Base-by-base conservation (phyloP, 768 basidiomycete species). In the Boletellus ananas region DNA sequence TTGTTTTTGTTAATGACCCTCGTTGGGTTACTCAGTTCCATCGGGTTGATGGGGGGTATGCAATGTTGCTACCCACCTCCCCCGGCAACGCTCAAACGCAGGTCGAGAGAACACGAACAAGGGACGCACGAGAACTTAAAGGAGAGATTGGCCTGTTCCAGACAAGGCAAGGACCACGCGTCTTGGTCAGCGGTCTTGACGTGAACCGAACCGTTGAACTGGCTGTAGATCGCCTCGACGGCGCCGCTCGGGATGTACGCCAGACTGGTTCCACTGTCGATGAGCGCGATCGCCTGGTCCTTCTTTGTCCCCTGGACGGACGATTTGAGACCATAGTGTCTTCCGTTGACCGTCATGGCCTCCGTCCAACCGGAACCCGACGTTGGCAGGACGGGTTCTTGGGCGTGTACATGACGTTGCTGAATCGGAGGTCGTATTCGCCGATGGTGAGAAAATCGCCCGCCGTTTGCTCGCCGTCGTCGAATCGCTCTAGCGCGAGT, bases 211-310 rank as follows among this genome's bases (percentile, higher is more conserved):
- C 71, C 72, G 18, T 63, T 61, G 27, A 77, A 58, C n/a, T 52
- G 46, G 17, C 71, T 62, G 43, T 75, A 78, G 29, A 78, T 72
- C 0, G 63, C 69, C 49, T 74, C 61, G 29, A 68, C 59, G 1
- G 72, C 64, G 16, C 57, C 51, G 5, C 46, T 46, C 0, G 76
- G 69, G 40, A 77, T 54, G 3, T 71, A 63, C 16, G 70, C 69
- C 21, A 60, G 54, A 38, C 75, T 75, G 13, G 71, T 72, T 21
- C 76, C 76, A 4, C 73, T 78, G 38, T 77, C 76, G 35, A 77
- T 58, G 10, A 77, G 61, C 10, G 72, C 65, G 14, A 71, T 62
- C n/a, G 64, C 58, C 1, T 64, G 57, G 1, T 65, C 72, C 0
- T 53, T 49, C 7, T 72, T 66, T 5, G 69, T 62, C 3, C 62